Evolutionary conservation across 768 basidiomycete species (phyloP), one percentile per base, ranked within the genome.

Genomic region (Trametes cubensis): DNA sequence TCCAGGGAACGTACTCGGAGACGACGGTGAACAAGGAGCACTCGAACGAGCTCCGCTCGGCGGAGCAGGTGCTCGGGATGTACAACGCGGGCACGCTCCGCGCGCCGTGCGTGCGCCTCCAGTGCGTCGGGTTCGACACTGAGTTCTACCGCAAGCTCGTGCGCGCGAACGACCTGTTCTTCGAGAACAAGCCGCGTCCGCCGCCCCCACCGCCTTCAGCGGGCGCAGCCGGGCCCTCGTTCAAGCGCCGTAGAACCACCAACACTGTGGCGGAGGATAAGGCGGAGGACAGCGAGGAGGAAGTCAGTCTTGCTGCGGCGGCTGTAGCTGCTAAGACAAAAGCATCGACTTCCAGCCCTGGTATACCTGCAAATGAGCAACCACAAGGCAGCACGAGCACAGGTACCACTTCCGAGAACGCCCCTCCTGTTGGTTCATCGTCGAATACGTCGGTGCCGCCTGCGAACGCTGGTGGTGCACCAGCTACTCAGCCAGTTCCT

Each of bases 61-160:
- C 71, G 1, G 70, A 76, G 30, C 72, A 71, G 11, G 78, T 83
- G 25, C 60, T 69, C n/a, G 65, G 67, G n/a, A 75, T 77, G n/a
- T 85, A 84, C 69, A 73, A 80, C 52, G 58, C 64, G 17, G 83
- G 83, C 18, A 64, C 74, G 54, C 71, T 80, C 20, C 67, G 64
- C 13, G 80, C 81, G 11, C 83, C 82, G 6, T 85, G 83, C 64
- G 80, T 84, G 47, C 74, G 75, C 47, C 71, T 85, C 34, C 73
- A 77, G 55, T 83, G 78, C 65, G 68, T 80, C 21, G 75, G 71
- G 39, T 85, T 81, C 68, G 77, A 83, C 64, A 70, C 77, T 15
- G 70, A 69, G 28, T 73, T 85, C 42, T 66, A 62, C 42, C 55
- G 56, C 18, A 65, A 66, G n/a, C 64, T 68, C 39, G 60, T 68